A percentile compares a stretch with the other conserved stretches of the same genome.
These are phyloP conservation scores for Geranium rotundifolium DNA, from an alignment of 345 rosid genomes.

Conservation along the genomic window DNA sequence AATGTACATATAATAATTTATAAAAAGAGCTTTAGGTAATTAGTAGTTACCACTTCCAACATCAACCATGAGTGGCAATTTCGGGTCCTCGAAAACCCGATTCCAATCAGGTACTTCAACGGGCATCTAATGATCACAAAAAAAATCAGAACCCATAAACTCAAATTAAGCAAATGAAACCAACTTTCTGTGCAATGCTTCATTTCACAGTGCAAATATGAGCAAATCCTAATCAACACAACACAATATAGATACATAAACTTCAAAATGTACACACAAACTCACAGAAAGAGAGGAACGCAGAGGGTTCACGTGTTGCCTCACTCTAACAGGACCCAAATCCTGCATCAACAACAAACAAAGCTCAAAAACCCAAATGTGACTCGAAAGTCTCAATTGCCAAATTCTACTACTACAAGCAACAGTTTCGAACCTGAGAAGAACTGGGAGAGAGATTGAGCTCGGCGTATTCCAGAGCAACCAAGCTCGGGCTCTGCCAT, in stretches of 20 bases:
- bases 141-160: not conserved
- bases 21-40: not conserved
- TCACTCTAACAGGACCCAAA: constrained; percentile 62
- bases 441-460: constrained; percentile 52
- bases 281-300: constrained; percentile 70
- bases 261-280: not conserved
- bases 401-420: not conserved
- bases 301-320: constrained; percentile 94
- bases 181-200: too few relatives aligned
- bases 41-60: constrained; percentile 68
- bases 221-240: not conserved
- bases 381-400: not conserved
- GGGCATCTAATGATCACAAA: constrained; percentile 30
- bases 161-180: too few relatives aligned
- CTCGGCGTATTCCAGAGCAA: constrained; percentile 67
- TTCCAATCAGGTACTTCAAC: constrained; percentile 63
- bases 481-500: constrained; percentile 42
- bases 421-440: constrained; percentile 31
- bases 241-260: not conserved
- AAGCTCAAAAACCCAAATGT: not conserved
- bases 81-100: constrained; percentile 61
- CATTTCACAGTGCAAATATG: not conserved
- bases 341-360: constrained; percentile 33
- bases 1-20: not conserved
- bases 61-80: constrained; percentile 85